Evolutionary conservation across 768 basidiomycete species (phyloP).

Genomic region (Macrocybe gigantea): DNA sequence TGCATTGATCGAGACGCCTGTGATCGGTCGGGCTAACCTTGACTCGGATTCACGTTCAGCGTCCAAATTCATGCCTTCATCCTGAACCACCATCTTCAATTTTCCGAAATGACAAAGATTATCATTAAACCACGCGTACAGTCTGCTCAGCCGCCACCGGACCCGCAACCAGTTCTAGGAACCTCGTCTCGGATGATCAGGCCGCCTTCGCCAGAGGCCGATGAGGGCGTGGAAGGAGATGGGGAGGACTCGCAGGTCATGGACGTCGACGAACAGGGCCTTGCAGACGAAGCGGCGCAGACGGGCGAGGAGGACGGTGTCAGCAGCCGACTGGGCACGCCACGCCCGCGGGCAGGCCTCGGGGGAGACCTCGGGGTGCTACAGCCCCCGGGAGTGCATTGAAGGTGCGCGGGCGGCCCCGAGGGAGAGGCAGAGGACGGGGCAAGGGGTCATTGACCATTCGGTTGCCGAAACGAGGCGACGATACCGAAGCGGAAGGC

Average conservation of each 20-base stretch:
- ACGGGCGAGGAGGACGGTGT: constrained; percentile 20
- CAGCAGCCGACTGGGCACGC: constrained; percentile 20
- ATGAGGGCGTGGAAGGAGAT: constrained; percentile 23
- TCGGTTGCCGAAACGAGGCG: constrained; percentile 21
- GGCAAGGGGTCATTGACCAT: constrained; percentile 22
- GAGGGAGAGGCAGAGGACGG: constrained; percentile 25
- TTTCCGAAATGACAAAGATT: constrained; percentile 29
- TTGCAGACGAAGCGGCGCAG: constrained; percentile 23
- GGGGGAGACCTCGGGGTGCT: constrained; percentile 26
- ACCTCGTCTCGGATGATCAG: constrained; percentile 16
- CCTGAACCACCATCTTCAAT: no score
- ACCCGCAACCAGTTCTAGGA: constrained; percentile 14
- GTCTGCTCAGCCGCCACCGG: constrained; percentile 17
- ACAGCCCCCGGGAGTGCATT: constrained; percentile 13
- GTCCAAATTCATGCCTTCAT: no score
- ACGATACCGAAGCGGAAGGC: constrained; percentile 22
- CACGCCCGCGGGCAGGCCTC: constrained; percentile 35
- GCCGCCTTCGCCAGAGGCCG: constrained; percentile 16
- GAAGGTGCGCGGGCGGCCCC: constrained; percentile 31
- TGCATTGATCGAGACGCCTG: no score
- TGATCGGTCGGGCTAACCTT: no score
- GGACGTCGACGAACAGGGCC: constrained; percentile 25
- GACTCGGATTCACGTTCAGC: no score
- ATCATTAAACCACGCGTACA: constrained; percentile 39
- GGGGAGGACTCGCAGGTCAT: constrained; percentile 25